Evolutionary conservation across 2,329 filamentous ascomycete species (phyloP).

Genomic region (Aspergillus persii): DNA sequence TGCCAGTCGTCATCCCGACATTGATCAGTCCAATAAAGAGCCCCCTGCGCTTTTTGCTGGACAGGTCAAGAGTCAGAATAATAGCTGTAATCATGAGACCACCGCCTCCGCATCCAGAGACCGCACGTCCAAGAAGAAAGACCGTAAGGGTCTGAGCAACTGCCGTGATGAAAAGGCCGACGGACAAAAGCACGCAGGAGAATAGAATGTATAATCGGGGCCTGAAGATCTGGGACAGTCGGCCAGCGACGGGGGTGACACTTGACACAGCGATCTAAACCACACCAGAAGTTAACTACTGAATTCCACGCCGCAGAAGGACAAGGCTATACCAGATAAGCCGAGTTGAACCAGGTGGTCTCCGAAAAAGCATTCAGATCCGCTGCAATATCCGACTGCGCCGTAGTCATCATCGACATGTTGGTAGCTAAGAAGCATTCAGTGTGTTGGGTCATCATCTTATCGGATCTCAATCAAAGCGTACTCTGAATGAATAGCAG

Average conservation of each 20-base stretch:
- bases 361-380: slow-evolving; percentile 72
- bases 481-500: slow-evolving; percentile 20
- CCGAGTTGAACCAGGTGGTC: slow-evolving; percentile 77
- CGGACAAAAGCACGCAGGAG: slow-evolving; percentile 57
- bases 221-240: slow-evolving; percentile 71
- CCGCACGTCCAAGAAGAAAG: slow-evolving; percentile 67
- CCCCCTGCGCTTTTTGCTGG: slow-evolving; percentile 65
- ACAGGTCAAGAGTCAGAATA: slow-evolving; percentile 74
- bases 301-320: background rate
- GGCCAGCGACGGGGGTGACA: slow-evolving; percentile 67
- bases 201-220: slow-evolving; percentile 64
- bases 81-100: slow-evolving; percentile 71
- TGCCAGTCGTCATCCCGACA: slow-evolving; percentile 67
- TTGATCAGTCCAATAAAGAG: slow-evolving; percentile 74
- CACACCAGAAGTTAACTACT: slow-evolving; percentile 17
- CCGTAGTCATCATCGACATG: slow-evolving; percentile 77
- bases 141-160: slow-evolving; percentile 56
- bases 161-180: slow-evolving; percentile 65
- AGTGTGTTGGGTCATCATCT: background rate
- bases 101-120: slow-evolving; percentile 68
- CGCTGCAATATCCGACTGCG: slow-evolving; percentile 71
- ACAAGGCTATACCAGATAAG: slow-evolving; percentile 57
- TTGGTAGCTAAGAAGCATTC: slow-evolving; percentile 54
- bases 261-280: slow-evolving; percentile 56
- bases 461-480: background rate